Evolutionary conservation across 257 asterid genomes (phyloP).

Genomic region (Parsonsia alboflavescens): DNA sequence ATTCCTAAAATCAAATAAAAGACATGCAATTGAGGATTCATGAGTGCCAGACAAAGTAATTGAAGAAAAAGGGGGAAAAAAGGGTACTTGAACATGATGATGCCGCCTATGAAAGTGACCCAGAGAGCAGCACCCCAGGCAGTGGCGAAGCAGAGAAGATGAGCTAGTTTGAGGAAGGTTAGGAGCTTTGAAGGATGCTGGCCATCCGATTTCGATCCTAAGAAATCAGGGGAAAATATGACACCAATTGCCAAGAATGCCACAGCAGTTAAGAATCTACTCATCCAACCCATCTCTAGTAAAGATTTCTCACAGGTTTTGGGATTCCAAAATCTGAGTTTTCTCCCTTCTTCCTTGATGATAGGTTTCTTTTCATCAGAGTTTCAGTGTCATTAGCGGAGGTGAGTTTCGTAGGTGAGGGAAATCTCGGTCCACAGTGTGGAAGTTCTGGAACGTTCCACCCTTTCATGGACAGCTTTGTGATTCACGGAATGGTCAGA

Average conservation of each 20-base stretch:
- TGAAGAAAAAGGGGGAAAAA: neutral
- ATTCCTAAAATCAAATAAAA: conserved; percentile 39
- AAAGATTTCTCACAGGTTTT: neutral
- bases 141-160: conserved; percentile 87
- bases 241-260: conserved; percentile 81
- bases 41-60: no score
- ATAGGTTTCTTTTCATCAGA: neutral
- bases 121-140: conserved; percentile 97
- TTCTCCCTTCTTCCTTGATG: neutral
- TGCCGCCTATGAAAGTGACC: conserved; percentile 99
- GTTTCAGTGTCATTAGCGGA: no score
- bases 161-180: conserved; percentile 61
- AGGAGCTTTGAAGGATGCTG: conserved; percentile 41
- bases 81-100: conserved; percentile 91
- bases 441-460: neutral
- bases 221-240: conserved; percentile 79
- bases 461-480: neutral
- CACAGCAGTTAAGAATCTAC: conserved; percentile 65
- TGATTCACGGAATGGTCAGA: neutral
- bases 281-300: conserved; percentile 71
- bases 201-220: conserved; percentile 68
- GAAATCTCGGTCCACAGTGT: neutral
- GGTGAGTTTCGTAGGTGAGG: no score
- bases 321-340: neutral
- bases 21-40: neutral